These are phyloP conservation scores for Bretschneidera sinensis DNA, from an alignment of 345 rosid species.

Conservation along the genomic window DNA sequence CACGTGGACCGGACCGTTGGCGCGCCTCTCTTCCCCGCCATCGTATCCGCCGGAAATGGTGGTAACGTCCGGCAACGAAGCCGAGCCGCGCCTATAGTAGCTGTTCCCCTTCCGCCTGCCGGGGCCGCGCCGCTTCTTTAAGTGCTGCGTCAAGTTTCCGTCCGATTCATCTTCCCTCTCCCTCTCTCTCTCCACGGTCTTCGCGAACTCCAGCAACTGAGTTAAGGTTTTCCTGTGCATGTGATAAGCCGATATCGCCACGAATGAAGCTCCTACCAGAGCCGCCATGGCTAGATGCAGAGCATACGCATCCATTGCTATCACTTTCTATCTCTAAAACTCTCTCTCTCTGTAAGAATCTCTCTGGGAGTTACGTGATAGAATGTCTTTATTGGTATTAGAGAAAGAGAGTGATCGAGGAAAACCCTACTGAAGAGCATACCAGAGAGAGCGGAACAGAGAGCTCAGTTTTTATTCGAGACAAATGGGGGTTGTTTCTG, in stretches of 20 bases:
- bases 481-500: neutral
- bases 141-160: constrained; percentile 44
- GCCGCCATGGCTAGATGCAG: constrained; percentile 95
- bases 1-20: constrained; percentile 53
- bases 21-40: constrained; percentile 48
- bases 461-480: constrained; percentile 14
- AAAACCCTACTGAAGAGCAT: constrained; percentile 15
- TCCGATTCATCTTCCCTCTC: constrained; percentile 42
- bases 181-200: constrained; percentile 60
- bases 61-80: constrained; percentile 77
- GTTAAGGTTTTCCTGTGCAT: constrained; percentile 93
- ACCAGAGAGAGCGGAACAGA: neutral
- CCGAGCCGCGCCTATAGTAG: constrained; percentile 55
- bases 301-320: constrained; percentile 66
- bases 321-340: neutral
- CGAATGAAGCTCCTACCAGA: constrained; percentile 89
- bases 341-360: neutral
- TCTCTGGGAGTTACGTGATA: neutral
- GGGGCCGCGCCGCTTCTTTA: constrained; percentile 36
- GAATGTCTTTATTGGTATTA: no score
- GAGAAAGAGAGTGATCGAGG: neutral
- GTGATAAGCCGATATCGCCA: constrained; percentile 84
- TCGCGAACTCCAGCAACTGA: constrained; percentile 88
- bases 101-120: constrained; percentile 47
- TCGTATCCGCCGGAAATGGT: constrained; percentile 47